phyloP scores from a whole-genome alignment of 2,329 filamentous ascomycete genomes.

The Microascus cirrosus region DNA sequence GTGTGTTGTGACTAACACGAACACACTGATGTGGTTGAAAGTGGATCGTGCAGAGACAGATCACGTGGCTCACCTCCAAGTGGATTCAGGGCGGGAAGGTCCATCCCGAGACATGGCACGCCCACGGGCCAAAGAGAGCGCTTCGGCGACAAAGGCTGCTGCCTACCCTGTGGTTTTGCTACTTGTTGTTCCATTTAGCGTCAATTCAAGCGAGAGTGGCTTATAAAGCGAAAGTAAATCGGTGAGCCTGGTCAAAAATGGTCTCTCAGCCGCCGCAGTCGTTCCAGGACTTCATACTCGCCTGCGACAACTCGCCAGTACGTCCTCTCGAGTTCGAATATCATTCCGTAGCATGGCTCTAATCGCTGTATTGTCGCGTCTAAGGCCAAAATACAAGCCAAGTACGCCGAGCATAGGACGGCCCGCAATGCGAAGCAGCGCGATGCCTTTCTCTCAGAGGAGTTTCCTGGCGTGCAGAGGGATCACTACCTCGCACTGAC shows the following conservation, averaged over 20 bases:
- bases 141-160: background rate
- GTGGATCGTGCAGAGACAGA: background rate
- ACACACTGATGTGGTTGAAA: background rate
- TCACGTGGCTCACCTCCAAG: background rate
- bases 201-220: background rate
- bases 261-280: background rate
- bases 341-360: background rate
- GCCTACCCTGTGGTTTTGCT: too few species aligned
- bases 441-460: constrained; percentile 55
- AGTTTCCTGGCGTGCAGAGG: constrained; percentile 60
- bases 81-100: background rate
- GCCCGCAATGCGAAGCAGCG: constrained; percentile 68
- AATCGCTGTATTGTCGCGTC: background rate
- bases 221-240: background rate
- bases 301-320: constrained; percentile 58
- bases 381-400: constrained; percentile 51
- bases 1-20: background rate
- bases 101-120: background rate
- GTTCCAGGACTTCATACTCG: constrained; percentile 50
- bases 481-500: constrained; percentile 36
- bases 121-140: background rate
- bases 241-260: background rate
- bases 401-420: constrained; percentile 64
- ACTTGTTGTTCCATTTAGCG: background rate
- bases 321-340: constrained; percentile 11